Evolutionary conservation across 2,329 filamentous ascomycete species (phyloP), one percentile per base, ranked within the genome.

Genomic region (Fusarium burgessii): DNA sequence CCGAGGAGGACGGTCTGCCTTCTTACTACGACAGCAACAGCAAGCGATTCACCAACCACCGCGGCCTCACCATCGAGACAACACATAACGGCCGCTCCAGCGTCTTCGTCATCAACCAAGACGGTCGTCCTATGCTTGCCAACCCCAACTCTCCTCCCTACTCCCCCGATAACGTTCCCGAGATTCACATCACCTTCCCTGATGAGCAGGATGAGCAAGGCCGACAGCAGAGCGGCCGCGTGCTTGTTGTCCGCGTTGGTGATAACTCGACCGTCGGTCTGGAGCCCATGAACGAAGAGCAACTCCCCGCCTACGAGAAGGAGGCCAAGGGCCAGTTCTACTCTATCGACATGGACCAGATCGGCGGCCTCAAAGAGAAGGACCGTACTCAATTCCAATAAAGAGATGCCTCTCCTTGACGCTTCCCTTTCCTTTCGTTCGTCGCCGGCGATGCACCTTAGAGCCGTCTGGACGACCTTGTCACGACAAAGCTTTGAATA

Each of bases 181-280:
- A 98, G 84, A 99, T 99, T 77, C 94, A 95, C 82, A 97, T 99
- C 81, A 98, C 96, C 38, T 98, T 99, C 85, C 96, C 96, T 18
- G 93, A 97, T 76, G 96, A 98, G 85, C 91, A 97, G 75, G 95
- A 98, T 78, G 93, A 94, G 74, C 85, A 89, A 58, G 95, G 95
- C 74, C 93, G 91, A 81, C 88, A 88, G 76, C 92, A 92, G 84
- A 94, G 92, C 73, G 95, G 95, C 36, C 91, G 95, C 35, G 94
- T 98, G 55, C 92, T 99, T 25, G 90, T 98, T 38, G 95, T 99
- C 60, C 90, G 93, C 56, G 93, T 98, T 55, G 94, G 95, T 69
- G 96, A 98, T 73, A 92, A 90, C 68, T 92, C 93, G 50, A 87
- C 90, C 40, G 91, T 98, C 71, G 96, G 95, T 52, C 88, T 98